Percentiles rank a stretch among this genome's conserved stretches.
phyloP scores from a whole-genome alignment of 2,329 filamentous ascomycete genomes.

The Hymenoscyphus scutula region DNA sequence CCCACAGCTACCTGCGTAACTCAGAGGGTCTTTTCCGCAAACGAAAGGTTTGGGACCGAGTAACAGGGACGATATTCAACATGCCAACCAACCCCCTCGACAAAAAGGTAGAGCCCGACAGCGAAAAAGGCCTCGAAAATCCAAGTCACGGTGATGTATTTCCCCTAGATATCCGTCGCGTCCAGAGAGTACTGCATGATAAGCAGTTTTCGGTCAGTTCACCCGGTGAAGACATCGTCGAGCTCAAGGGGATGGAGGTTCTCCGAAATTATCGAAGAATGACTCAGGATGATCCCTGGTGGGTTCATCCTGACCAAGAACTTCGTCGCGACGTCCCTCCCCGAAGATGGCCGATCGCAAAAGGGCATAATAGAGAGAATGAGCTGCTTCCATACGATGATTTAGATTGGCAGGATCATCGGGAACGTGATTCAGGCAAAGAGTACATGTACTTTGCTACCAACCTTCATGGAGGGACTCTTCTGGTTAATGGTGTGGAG shows the following conservation, averaged over 20 bases:
- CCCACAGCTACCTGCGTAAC: slow-evolving; percentile 21
- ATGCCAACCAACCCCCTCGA: slow-evolving; percentile 25
- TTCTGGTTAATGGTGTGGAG: slow-evolving; percentile 32
- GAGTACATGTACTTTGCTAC: slow-evolving; percentile 30
- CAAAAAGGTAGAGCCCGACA: slow-evolving; percentile 8
- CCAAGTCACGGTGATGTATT: slow-evolving; percentile 19
- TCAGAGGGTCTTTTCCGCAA: slow-evolving; percentile 8
- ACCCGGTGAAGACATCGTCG: slow-evolving; percentile 9
- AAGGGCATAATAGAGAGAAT: slow-evolving; percentile 1
- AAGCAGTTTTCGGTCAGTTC: not conserved
- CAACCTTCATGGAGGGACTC: slow-evolving; percentile 28
- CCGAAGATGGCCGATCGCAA: slow-evolving; percentile 22
- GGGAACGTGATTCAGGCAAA: slow-evolving; percentile 20
- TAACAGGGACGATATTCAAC: slow-evolving; percentile 33
- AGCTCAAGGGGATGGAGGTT: slow-evolving; percentile 15
- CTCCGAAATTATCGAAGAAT: slow-evolving; percentile 13
- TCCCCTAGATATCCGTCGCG: slow-evolving; percentile 33
- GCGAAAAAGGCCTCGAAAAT: slow-evolving; percentile 9
- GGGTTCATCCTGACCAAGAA: slow-evolving; percentile 25
- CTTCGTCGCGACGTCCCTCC: slow-evolving; percentile 22
- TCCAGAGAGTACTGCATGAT: not conserved
- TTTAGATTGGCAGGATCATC: slow-evolving; percentile 25
- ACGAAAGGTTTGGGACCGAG: slow-evolving; percentile 31
- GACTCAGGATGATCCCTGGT: slow-evolving; percentile 29
- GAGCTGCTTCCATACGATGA: slow-evolving; percentile 22